Evolutionary conservation across 305 asterid species (phyloP).

Genomic region (Stenogyne calaminthoides): DNA sequence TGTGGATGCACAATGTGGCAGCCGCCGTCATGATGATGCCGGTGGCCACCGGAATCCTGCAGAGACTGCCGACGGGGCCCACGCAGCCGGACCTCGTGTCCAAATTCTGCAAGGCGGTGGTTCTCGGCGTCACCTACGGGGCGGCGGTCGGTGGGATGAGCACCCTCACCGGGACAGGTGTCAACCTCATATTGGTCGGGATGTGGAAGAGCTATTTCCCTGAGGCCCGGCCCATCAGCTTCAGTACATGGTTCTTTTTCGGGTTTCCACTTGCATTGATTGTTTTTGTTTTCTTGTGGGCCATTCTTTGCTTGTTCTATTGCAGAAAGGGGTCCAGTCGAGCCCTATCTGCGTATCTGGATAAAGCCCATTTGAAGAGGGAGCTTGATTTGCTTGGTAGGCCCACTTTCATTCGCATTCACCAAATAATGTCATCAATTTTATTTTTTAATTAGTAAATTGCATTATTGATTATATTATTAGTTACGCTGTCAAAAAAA

Average conservation of each 20-base stretch:
- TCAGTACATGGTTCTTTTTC: slow-evolving; percentile 80
- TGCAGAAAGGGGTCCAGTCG: slow-evolving; percentile 53
- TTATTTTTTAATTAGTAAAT: no score
- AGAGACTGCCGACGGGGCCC: slow-evolving; percentile 56
- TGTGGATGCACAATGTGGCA: slow-evolving; percentile 99
- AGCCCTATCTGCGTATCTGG: slow-evolving; percentile 62
- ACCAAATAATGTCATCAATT: no score
- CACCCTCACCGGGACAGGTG: slow-evolving; percentile 95
- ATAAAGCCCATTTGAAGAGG: slow-evolving; percentile 67
- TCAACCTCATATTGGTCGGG: slow-evolving; percentile 85
- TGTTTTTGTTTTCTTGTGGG: slow-evolving; percentile 69
- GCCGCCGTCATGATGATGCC: slow-evolving; percentile 95
- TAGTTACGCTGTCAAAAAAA: no score
- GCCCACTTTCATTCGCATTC: neutral
- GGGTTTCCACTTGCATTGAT: slow-evolving; percentile 71
- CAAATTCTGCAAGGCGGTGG: slow-evolving; percentile 82
- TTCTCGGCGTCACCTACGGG: slow-evolving; percentile 76
- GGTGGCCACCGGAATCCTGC: slow-evolving; percentile 89
- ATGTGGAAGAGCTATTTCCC: slow-evolving; percentile 97
- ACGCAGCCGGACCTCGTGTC: slow-evolving; percentile 37
- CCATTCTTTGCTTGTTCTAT: slow-evolving; percentile 62
- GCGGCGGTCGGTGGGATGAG: slow-evolving; percentile 91
- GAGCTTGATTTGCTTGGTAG: slow-evolving; percentile 83
- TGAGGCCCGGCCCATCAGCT: slow-evolving; percentile 65
- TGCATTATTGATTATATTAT: no score